Base-by-base conservation (phyloP, 2,329 filamentous ascomycete genomes). In the Fusarium cicatricum region DNA sequence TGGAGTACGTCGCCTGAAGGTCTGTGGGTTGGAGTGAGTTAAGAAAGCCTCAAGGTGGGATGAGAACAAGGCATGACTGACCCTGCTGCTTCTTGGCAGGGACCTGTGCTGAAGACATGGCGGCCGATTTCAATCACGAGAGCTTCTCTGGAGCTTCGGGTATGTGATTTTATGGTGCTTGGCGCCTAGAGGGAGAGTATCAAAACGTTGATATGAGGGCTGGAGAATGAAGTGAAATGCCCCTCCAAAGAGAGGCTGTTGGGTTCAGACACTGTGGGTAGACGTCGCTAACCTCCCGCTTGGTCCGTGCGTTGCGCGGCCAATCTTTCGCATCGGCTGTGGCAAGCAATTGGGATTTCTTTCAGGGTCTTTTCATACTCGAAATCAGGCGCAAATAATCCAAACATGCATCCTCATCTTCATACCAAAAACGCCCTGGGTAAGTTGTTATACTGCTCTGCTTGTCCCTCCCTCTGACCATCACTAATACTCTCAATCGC, bases 321-420 rank as follows among this genome's bases (percentile, higher is more conserved):
- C 32, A 55, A 55, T 33, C 39, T 50, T 56, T 32, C 53, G 29
- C 34, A 52, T 56, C 50, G 37, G 36, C 48, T 55, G 49, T 62
- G 61, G 49, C 49, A 39, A 59, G 46, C 38, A n/a, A 33, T 15
- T 46, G 43, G 44, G 52, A 56, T 53, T 69, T 62, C 58, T 66
- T 61, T 38, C 49, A 53, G 54, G 55, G 52, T 60, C 49, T 45
- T 26, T 56, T 51, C 38, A 47, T 44, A 7, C 15, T 28, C 38
- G 21, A 15, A 39, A 44, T 44, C 47, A 47, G 31, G 32, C 29
- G 32, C 45, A 58, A 60, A 45, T 42, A 52, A 38, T 36, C 40
- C 53, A 74, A 85, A 69, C 38, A 99, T 99, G 95, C 95, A 99
- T 91, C 96, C 95, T 49, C 94, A 97, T 79, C 81, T 99, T 3